Base-by-base conservation (phyloP, 176 grass and related monocot species). In the Carex scoparia region DNA sequence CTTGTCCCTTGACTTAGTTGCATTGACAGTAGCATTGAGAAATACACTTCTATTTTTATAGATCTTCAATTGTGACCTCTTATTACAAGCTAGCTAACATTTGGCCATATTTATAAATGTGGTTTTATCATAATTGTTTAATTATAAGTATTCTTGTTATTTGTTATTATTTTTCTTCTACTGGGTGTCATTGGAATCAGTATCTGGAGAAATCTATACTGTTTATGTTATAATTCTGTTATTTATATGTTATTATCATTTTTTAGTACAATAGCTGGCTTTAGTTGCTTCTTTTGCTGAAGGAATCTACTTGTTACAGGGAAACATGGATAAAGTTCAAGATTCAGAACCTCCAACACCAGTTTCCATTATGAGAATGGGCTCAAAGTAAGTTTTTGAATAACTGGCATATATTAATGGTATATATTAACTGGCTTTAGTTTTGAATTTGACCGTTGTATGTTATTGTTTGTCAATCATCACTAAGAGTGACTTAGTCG, bases 301-400 rank as follows among this genome's bases (percentile, higher is more conserved):
- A 74, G 27, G 86, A 86, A 37, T 67, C 87, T 81, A 18, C 2
- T 70, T 69, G 84, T 86, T 82, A 86, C 91, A 98, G 95, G 95
- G 94, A 84, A 91, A 92, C 37, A 44, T 64, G 57, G 90, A 88
- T 73, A 97, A 93, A 88, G 88, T 94, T 85, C 95, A 91, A 91
- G 92, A 94, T 73, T 94, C 88, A 23, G 93, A 98, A 82, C 95
- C 94, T 49, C 86, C 88, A 70, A 97, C 94, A 44, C 94, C 94
- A 73, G 67, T 81, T 74, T 97, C 94, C 54, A 83, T 97, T 54
- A 86, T 94, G 86, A 94, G 80, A 82, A 92, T 94, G 91, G 83
- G 91, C 70, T 90, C 82, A 70, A 90, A 94, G 95, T 95, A 90
- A 89, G 89, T 93, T 75, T 66, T 66, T 64, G 48, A 81, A 53